Evolutionary conservation across 495 filamentous ascomycete genomes (phyloP).

Genomic region (Podospora pseudopauciseta): DNA sequence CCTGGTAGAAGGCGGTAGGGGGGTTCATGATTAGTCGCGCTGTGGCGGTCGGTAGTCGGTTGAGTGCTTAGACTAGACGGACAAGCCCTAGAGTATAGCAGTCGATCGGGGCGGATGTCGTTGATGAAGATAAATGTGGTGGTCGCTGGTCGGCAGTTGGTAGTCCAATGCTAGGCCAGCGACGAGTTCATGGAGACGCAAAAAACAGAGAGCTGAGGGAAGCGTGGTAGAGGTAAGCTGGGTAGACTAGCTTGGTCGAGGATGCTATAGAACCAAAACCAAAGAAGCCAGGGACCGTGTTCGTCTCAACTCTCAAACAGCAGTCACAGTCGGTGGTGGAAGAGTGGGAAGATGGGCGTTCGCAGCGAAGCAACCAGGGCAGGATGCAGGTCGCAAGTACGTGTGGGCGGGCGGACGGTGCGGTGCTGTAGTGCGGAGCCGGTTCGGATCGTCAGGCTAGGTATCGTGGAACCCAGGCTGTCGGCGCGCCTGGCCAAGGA

Average conservation of each 20-base stretch:
- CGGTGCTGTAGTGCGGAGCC: slow-evolving; percentile 12
- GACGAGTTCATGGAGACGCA: slow-evolving; percentile 32
- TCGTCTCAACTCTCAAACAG: slow-evolving; percentile 1
- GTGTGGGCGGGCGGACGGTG: not conserved
- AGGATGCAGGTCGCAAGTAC: slow-evolving; percentile 1
- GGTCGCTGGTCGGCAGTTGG: slow-evolving; percentile 19
- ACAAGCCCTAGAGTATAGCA: not conserved
- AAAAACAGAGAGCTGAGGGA: not conserved
- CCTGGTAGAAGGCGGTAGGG: slow-evolving; percentile 36
- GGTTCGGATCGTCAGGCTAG: slow-evolving; percentile 13
- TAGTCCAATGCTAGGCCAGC: slow-evolving; percentile 25
- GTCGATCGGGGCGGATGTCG: slow-evolving; percentile 8
- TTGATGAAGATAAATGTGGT: not conserved
- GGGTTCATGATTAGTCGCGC: slow-evolving; percentile 5
- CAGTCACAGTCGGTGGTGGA: not conserved
- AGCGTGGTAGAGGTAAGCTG: slow-evolving; percentile 12
- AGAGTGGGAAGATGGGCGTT: not conserved
- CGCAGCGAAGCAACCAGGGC: not conserved
- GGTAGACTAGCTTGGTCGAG: not conserved
- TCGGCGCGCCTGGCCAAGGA: not conserved
- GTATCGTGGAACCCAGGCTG: slow-evolving; percentile 3
- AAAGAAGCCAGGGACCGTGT: not conserved
- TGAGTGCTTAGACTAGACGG: not conserved
- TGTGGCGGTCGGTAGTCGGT: not conserved
- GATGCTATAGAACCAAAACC: not conserved